Evolutionary conservation across 805 yeast species (phyloP), one percentile per base, ranked within the genome.

Genomic region (Blastobotrys muscicola): DNA sequence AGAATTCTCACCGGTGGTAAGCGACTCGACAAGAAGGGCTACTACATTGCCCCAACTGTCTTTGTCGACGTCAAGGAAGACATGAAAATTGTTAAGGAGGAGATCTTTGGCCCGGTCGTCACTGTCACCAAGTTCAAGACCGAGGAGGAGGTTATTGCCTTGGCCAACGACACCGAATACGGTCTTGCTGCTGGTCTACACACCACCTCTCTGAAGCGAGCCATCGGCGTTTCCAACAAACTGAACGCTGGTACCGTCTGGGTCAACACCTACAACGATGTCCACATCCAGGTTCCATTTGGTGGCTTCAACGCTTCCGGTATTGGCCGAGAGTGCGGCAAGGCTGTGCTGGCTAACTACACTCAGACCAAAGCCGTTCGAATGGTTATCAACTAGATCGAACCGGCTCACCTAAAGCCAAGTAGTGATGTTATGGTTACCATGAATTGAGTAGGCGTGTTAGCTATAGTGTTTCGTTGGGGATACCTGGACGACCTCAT

Each of bases 91-190:
- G 84, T 80, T 45, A 71, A 73, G 51, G 95, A 85, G 60, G 95
- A 85, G 65, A 84, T 85, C 48, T 85, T 85, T 62, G 95, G 95
- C n/a, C 95, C 95, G 6, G 95, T 85, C 23, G 85, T 82, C 26
- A 71, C 79, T 9, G 68, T 82, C 38, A 73, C 80, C 46, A 75
- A 74, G 60, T 85, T 85, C 64, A 58, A 67, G 31, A 66, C 77
- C 29, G 79, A 76, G 49, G 81, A 76, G 41, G 89, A 85, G 45
- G 94, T 78, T 4, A 50, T 85, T 20, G 64, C 61, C 46, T 68
- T 69, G 50, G 94, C 94, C 49, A 85, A 85, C 61, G 76, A 75
- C 52, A 72, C 86, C 11, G 73, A 72, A 43, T 85, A 84, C 58
- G 95, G 95, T 6, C 73, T 85, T 44, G 95, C 89, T 8, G 85